Base-by-base conservation (phyloP, 2,329 filamentous ascomycete species). In the Leptodontidium sp. region DNA sequence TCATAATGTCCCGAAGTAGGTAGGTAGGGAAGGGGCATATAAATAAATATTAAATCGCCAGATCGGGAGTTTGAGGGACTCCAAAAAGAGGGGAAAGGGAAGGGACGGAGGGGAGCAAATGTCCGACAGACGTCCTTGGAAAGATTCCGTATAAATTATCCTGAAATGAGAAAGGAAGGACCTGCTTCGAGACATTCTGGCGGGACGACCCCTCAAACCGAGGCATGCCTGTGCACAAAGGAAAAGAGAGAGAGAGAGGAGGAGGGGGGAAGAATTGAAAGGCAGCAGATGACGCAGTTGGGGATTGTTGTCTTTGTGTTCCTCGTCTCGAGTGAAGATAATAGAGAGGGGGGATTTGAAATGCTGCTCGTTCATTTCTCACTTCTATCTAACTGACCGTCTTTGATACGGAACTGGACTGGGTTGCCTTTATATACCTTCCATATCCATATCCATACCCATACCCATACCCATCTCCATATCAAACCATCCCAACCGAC, bases 171-270 rank as follows among this genome's bases (percentile, higher is more conserved):
- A 32, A 32, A 32, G 3, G 6, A 32, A 32, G 29, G 29, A 32
- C 29, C 57, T 40, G 7, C n/a, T 43, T 59, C 21, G 21, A 59
- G 57, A 59, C 57, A 45, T 59, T 59, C 38, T 17, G 14, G 57
- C 57, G 57, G 57, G 57, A 59, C 57, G 57, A 59, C 57, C 38
- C 9, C 21, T 26, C 57, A 43, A 35, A 45, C 57, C 38, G 57
- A 59, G 57, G 35, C 38, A 24, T 15, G 29, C 35, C 38, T 40
- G 47, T 9, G n/a, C 57, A 59, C 35, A 45, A 15, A 59, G 38
- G 21, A 17, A 21, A 26, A 29, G 24, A 40, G 29, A 43, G 17
- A 38, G 38, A n/a, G 15, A 59, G 38, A 6, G 38, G 9, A 12
- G 11, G 9, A 11, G 38, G 38, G 38, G 8, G 9, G 38, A 40